phyloP scores from a whole-genome alignment of 164 flowering plant species.

The Tetracentron sinense region DNA sequence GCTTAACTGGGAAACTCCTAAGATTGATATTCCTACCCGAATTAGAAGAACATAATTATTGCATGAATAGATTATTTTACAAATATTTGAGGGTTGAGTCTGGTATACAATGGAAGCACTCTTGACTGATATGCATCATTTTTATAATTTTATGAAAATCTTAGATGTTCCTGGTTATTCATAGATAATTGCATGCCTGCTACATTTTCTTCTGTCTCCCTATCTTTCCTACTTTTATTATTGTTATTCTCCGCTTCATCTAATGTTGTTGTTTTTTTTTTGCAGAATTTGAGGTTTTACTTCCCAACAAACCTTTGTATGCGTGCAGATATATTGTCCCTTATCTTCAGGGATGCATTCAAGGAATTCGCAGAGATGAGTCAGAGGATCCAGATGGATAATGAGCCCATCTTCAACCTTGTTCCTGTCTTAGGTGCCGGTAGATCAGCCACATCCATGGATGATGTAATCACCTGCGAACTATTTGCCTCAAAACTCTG shows the following conservation, averaged over 20 bases:
- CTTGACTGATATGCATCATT: no score
- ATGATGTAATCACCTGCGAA: conserved; percentile 74
- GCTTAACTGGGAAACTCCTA: no score
- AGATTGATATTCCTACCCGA: no score
- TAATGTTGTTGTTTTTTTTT: conserved; percentile 11
- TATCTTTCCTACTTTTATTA: background rate
- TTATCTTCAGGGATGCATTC: conserved; percentile 41
- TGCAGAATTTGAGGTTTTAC: conserved; percentile 73
- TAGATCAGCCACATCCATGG: conserved; percentile 44
- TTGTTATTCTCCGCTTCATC: background rate
- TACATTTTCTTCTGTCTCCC: no score
- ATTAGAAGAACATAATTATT: no score
- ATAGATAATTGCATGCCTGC: no score
- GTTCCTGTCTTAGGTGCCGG: conserved; percentile 87
- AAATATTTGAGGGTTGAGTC: no score
- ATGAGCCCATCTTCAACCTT: conserved; percentile 53
- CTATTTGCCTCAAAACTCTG: conserved; percentile 49
- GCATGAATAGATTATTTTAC: no score
- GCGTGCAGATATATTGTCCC: conserved; percentile 34
- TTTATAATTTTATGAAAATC: no score
- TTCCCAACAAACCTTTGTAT: conserved; percentile 38
- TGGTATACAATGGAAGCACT: no score
- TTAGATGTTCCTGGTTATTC: no score
- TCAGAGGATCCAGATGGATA: conserved; percentile 16
- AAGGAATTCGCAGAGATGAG: conserved; percentile 46